A percentile compares a stretch with the other conserved stretches of the same genome.
phyloP scores from a whole-genome alignment of 2,329 filamentous ascomycete species.

The Diaporthe amygdali region DNA sequence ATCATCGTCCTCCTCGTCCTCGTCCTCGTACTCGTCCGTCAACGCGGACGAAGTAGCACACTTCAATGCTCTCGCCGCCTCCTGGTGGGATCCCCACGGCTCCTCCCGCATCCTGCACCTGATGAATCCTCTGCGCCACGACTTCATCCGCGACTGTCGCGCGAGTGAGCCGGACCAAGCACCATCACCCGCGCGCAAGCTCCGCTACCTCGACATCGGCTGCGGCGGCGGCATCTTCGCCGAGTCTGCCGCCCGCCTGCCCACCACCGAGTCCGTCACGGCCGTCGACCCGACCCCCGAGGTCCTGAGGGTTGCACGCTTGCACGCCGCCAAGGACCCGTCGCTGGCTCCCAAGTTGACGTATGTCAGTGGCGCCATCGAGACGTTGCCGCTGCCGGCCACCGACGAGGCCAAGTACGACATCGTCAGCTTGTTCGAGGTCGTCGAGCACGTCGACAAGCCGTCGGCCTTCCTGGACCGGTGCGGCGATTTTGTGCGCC shows the following conservation, averaged over 20 bases:
- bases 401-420: constrained; percentile 64
- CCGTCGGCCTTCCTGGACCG: constrained; percentile 76
- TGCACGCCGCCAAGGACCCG: constrained; percentile 78
- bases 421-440: constrained; percentile 88
- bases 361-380: constrained; percentile 80
- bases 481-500: constrained; percentile 78
- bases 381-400: constrained; percentile 61
- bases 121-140: constrained; percentile 96
- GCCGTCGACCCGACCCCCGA: constrained; percentile 80
- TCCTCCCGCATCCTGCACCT: constrained; percentile 91
- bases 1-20: constrained; percentile 25
- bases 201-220: constrained; percentile 87
- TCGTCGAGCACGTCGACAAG: constrained; percentile 87
- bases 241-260: constrained; percentile 78
- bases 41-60: constrained; percentile 90
- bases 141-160: constrained; percentile 82
- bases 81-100: constrained; percentile 97
- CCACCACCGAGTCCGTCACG: constrained; percentile 67
- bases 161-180: constrained; percentile 52
- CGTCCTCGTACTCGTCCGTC: constrained; percentile 68
- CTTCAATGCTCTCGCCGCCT: constrained; percentile 90
- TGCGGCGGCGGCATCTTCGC: constrained; percentile 98
- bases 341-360: constrained; percentile 65
- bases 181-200: constrained; percentile 39
- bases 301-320: constrained; percentile 76